These are phyloP conservation scores for Aotearoamyces nothofagi DNA, from an alignment of 2,329 filamentous ascomycete species.

Conservation along the genomic window DNA sequence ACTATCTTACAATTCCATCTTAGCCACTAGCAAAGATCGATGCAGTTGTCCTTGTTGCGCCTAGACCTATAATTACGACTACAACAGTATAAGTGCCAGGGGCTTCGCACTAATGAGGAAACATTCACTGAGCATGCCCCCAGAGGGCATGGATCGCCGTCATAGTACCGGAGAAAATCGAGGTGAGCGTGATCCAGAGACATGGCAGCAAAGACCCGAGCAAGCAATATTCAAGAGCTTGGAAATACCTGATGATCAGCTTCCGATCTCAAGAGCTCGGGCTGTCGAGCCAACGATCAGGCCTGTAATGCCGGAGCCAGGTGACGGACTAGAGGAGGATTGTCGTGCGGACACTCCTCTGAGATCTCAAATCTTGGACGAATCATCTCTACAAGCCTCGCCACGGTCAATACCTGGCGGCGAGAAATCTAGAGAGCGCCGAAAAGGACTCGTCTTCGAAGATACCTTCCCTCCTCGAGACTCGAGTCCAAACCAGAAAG, in stretches of 20 bases:
- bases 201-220: slow-evolving; percentile 14
- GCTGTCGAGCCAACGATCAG: slow-evolving; percentile 35
- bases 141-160: slow-evolving; percentile 30
- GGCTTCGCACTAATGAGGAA: background rate
- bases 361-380: too few relatives aligned
- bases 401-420: slow-evolving; percentile 30
- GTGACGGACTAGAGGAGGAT: too few relatives aligned
- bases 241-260: slow-evolving; percentile 13
- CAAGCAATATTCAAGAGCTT: slow-evolving; percentile 14
- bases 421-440: slow-evolving; percentile 24
- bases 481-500: slow-evolving; percentile 2
- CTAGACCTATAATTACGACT: background rate
- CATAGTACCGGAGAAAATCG: slow-evolving; percentile 19
- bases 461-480: slow-evolving; percentile 34
- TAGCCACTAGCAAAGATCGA: background rate
- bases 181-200: slow-evolving; percentile 16
- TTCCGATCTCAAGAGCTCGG: slow-evolving; percentile 11
- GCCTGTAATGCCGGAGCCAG: slow-evolving; percentile 48
- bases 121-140: slow-evolving; percentile 23
- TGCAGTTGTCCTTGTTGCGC: background rate
- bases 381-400: slow-evolving; percentile 27
- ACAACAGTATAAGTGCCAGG: background rate
- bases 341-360: too few relatives aligned
- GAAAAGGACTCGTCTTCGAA: slow-evolving; percentile 46
- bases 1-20: background rate